Conservation (phyloP, 1,139 yeast species). For the Magnusiomyces suaveolens region DNA sequence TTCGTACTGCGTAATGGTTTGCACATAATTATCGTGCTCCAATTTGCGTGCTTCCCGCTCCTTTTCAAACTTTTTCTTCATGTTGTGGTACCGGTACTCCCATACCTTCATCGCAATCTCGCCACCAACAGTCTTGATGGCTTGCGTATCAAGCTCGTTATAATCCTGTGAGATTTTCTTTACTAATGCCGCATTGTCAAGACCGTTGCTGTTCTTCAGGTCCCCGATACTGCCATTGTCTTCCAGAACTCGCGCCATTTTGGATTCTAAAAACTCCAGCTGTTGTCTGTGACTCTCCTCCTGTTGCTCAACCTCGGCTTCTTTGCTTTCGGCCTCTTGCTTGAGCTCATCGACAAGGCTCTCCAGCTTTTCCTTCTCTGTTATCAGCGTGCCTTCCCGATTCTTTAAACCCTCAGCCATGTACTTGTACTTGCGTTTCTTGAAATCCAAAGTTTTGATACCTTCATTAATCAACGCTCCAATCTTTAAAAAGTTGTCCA, state of each 20-base stretch:
- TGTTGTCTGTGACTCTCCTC: background rate
- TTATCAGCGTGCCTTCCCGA: background rate
- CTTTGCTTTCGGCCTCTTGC: background rate
- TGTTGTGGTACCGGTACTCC: constrained; percentile 18
- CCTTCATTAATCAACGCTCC: constrained; percentile 9
- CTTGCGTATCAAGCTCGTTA: background rate
- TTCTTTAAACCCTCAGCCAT: background rate
- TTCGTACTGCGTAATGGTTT: constrained; percentile 16
- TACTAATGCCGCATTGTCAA: background rate
- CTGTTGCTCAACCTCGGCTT: background rate
- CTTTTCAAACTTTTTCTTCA: constrained; percentile 18
- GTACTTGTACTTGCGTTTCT: constrained; percentile 4
- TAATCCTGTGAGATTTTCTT: background rate
- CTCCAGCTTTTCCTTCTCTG: background rate
- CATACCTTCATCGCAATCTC: constrained; percentile 12
- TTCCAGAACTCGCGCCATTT: background rate
- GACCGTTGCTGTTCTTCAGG: background rate
- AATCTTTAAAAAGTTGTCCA: constrained; percentile 7
- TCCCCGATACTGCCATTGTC: no score
- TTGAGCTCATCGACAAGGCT: background rate
- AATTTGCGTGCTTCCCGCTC: constrained; percentile 18
- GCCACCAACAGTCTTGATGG: constrained; percentile 1
- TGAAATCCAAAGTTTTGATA: constrained; percentile 3
- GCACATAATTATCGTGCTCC: constrained; percentile 17
- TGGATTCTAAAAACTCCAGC: background rate